Conservation (phyloP, 2,329 filamentous ascomycete genomes). For the Exophiala spinifera region DNA sequence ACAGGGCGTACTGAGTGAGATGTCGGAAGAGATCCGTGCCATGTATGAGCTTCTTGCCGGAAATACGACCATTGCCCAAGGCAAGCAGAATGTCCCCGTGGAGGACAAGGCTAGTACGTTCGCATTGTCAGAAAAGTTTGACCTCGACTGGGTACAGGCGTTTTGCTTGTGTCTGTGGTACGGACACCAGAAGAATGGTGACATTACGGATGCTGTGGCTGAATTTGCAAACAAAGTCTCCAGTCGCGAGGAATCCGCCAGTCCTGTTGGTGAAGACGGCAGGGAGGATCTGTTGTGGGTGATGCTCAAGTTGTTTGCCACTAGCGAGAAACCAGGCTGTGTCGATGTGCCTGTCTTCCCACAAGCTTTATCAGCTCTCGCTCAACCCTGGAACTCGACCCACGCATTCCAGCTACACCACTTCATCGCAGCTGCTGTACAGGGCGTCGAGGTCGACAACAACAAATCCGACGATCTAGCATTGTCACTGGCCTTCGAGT, state of each 20-base stretch:
- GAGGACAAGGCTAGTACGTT: constrained; percentile 82
- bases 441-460: constrained; percentile 52
- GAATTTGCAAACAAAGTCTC: constrained; percentile 71
- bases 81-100: constrained; percentile 64
- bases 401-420: constrained; percentile 83
- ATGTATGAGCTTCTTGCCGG: constrained; percentile 87
- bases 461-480: constrained; percentile 66
- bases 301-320: constrained; percentile 74
- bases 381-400: constrained; percentile 70
- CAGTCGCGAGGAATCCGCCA: constrained; percentile 64
- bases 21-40: constrained; percentile 76
- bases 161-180: constrained; percentile 94
- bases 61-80: constrained; percentile 79
- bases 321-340: constrained; percentile 32
- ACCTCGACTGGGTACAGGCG: constrained; percentile 86
- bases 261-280: constrained; percentile 65
- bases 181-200: constrained; percentile 64
- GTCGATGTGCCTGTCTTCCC: constrained; percentile 54
- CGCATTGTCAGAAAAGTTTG: constrained; percentile 76
- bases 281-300: constrained; percentile 70
- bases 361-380: constrained; percentile 70
- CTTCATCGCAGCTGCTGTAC: constrained; percentile 53
- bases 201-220: constrained; percentile 68
- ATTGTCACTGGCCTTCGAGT: constrained; percentile 56
- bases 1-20: constrained; percentile 80